Percentiles rank a stretch among this genome's conserved stretches.
Evolutionary conservation across 2,329 filamentous ascomycete species (phyloP).

Genomic region (Aspergillus flavus): DNA sequence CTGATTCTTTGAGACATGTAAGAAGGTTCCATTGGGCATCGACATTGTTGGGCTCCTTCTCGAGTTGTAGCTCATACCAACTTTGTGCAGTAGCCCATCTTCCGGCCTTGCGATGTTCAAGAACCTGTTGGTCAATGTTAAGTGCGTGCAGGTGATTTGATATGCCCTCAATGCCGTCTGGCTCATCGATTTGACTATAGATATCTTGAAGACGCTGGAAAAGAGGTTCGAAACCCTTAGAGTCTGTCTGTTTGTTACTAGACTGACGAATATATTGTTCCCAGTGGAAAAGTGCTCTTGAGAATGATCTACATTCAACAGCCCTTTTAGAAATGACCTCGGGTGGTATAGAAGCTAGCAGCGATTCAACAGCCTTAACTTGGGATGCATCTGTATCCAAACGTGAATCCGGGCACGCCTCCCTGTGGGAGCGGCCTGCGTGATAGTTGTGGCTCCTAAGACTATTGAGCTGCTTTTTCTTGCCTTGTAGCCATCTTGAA

Average conservation of each 20-base stretch:
- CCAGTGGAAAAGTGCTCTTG: constrained; percentile 89
- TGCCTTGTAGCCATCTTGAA: constrained; percentile 84
- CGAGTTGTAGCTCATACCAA: constrained; percentile 92
- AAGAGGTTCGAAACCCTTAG: constrained; percentile 60
- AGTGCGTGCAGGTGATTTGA: constrained; percentile 82
- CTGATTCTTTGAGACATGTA: constrained; percentile 89
- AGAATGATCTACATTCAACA: constrained; percentile 91
- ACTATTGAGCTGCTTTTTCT: constrained; percentile 56
- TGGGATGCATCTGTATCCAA: constrained; percentile 40
- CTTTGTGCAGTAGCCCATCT: constrained; percentile 93
- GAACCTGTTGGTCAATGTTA: constrained; percentile 90
- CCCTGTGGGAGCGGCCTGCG: constrained; percentile 31
- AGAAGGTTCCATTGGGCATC: constrained; percentile 82
- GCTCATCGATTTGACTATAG: constrained; percentile 96
- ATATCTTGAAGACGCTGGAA: constrained; percentile 85
- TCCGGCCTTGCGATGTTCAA: constrained; percentile 90
- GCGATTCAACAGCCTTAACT: constrained; percentile 68
- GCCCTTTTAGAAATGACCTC: constrained; percentile 79
- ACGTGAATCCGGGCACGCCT: constrained; percentile 29
- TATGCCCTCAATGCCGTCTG: constrained; percentile 93
- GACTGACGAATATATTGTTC: constrained; percentile 80
- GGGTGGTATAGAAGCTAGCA: constrained; percentile 70
- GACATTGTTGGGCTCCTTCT: constrained; percentile 73
- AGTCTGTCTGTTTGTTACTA: constrained; percentile 52
- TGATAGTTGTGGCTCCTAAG: constrained; percentile 31